Evolutionary conservation across 2,329 filamentous ascomycete genomes (phyloP).

Genomic region (Rugonectria rugulosa): DNA sequence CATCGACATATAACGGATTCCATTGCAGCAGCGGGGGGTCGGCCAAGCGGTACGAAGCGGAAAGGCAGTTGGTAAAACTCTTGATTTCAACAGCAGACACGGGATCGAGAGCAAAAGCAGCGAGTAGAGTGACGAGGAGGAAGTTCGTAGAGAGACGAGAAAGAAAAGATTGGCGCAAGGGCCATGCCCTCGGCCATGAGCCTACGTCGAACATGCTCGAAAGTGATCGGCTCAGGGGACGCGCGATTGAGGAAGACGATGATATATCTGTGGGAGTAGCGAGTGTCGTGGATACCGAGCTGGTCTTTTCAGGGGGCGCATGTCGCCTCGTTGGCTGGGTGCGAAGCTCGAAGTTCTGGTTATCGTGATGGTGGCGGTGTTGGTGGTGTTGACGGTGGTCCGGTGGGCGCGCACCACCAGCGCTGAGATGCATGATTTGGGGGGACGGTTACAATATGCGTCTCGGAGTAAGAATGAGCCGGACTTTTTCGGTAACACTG

Average conservation of each 20-base stretch:
- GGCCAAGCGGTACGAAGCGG: conserved; percentile 63
- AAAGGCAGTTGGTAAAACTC: conserved; percentile 82
- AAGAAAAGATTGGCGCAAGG: conserved; percentile 25
- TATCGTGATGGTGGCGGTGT: conserved; percentile 27
- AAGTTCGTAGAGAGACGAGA: conserved; percentile 34
- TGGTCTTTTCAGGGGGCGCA: conserved; percentile 29
- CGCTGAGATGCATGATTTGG: conserved; percentile 37
- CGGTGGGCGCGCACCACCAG: conserved; percentile 29
- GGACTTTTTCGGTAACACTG: background rate
- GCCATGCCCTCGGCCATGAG: conserved; percentile 23
- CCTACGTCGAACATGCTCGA: conserved; percentile 27
- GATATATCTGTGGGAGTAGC: conserved; percentile 23
- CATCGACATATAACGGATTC: conserved; percentile 76
- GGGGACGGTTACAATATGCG: conserved; percentile 17
- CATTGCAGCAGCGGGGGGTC: conserved; percentile 77
- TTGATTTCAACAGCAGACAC: conserved; percentile 71
- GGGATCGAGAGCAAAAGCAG: conserved; percentile 50
- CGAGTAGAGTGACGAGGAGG: conserved; percentile 46
- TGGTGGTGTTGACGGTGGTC: conserved; percentile 29
- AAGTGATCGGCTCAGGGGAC: conserved; percentile 16
- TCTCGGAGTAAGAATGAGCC: background rate
- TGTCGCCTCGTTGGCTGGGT: conserved; percentile 29
- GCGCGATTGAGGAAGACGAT: conserved; percentile 8
- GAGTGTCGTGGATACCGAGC: conserved; percentile 30
- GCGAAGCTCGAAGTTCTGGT: conserved; percentile 21